Conservation (phyloP, 129 eudicot genomes). For the Tagetes patula region DNA sequence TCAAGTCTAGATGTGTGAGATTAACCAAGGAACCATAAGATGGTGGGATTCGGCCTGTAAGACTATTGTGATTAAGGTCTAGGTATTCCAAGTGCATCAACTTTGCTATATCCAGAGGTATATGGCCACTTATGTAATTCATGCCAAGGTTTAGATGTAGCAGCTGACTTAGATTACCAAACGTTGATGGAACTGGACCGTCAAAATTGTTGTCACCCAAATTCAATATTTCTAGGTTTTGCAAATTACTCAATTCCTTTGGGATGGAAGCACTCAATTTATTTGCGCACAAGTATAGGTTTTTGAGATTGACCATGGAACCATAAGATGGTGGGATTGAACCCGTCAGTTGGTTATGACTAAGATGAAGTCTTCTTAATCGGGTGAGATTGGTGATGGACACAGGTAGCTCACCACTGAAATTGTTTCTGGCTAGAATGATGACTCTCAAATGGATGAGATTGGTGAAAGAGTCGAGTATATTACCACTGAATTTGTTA, state of each 20-base stretch:
- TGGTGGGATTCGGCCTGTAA: conserved; percentile 2
- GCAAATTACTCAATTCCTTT: not conserved
- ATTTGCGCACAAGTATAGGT: conserved; percentile 9
- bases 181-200: conserved; percentile 15
- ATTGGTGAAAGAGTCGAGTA: conserved; percentile 1
- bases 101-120: conserved; percentile 14
- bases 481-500: not conserved
- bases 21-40: conserved; percentile 9
- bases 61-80: conserved; percentile 14
- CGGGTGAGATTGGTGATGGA: conserved; percentile 5
- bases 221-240: not conserved
- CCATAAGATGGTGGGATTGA: conserved; percentile 23
- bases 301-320: not conserved
- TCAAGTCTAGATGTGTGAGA: conserved; percentile 3
- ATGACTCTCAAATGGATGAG: conserved; percentile 12
- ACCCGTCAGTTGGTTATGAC: not conserved
- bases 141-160: not conserved
- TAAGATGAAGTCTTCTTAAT: not conserved
- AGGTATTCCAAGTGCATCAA: not conserved
- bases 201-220: conserved; percentile 11
- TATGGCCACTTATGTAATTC: conserved; percentile 23
- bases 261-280: conserved; percentile 19
- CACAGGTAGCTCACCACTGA: not conserved
- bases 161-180: not conserved
- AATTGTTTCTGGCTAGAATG: too few species aligned